Base-by-base conservation (phyloP, 305 asterid species). In the Ajuga reptans region DNA sequence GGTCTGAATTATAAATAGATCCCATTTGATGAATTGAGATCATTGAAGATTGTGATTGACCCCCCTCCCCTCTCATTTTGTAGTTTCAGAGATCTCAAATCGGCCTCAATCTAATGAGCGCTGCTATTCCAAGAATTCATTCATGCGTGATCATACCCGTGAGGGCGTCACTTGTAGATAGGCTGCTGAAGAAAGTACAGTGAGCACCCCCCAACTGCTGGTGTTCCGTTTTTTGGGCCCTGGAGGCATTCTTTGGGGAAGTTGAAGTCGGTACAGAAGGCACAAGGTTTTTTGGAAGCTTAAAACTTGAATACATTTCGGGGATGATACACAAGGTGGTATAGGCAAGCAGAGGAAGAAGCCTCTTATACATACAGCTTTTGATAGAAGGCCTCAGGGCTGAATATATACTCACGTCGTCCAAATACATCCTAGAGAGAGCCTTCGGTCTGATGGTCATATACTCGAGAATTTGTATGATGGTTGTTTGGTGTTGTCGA, bases 111-210 rank as follows among this genome's bases (percentile, higher is more conserved):
- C 86, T 6, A 78, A 66, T 7, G 80, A 75, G 49, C 72, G 69
- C 43, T 67, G 75, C 81, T 77, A 70, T 74, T 67, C 79, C 4
- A 78, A 78, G 69, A 74, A 84, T 8, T 70, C 86, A 11, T 77
- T 82, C 68, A 53, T 86, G 71, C 85, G 64, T 1, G 85, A 79
- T 29, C 87, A 70, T 78, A 82, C 85, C 62, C 79, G 64, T 24
- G 80, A 82, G 70, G 83, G 81, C 31, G 79, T 89, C 71, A 37
- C 76, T 60, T 90, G 93, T 82, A 72, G 77, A 68, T 86, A 86
- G 82, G 59, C 66, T 39, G 75, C 55, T 1, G 14, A 42, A 36
- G 45, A 27, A 47, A 16, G 62, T 12, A 51, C 1, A 21, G 27
- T 21, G 27, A 21, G 27, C 27, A 21, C 27, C 27, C 24, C 14